A percentile compares a stretch with the other conserved stretches of the same genome.
phyloP scores from a whole-genome alignment of 768 basidiomycete species.

The Clathrus columnatus region DNA sequence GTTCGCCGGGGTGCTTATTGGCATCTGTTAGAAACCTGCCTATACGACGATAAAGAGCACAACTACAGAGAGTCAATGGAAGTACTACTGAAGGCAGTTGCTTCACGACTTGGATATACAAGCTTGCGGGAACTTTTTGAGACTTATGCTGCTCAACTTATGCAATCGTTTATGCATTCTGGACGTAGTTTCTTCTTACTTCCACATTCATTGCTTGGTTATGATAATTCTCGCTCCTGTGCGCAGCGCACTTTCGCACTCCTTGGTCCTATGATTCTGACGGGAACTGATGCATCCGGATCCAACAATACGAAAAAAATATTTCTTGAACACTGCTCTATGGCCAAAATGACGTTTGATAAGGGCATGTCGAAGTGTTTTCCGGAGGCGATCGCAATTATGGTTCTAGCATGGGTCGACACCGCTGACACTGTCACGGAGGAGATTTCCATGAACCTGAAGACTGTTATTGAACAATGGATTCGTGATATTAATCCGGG shows the following conservation, averaged over 20 bases:
- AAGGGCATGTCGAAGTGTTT: conserved; percentile 58
- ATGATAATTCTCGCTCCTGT: conserved; percentile 52
- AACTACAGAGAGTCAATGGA: conserved; percentile 31
- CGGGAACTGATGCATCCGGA: conserved; percentile 24
- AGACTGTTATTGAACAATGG: conserved; percentile 12
- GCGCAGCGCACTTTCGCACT: conserved; percentile 57
- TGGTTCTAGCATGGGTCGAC: conserved; percentile 42
- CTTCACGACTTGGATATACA: conserved; percentile 56
- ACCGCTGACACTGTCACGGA: conserved; percentile 11
- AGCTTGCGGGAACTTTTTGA: conserved; percentile 59
- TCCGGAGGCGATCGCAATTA: conserved; percentile 58
- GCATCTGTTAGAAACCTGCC: conserved; percentile 72
- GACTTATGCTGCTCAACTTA: conserved; percentile 69
- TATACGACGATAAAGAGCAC: conserved; percentile 27
- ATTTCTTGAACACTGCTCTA: conserved; percentile 57
- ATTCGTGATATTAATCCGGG: not conserved
- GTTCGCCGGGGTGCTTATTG: conserved; percentile 79
- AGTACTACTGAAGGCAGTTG: conserved; percentile 51
- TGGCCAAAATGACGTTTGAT: conserved; percentile 36
- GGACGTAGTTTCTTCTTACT: conserved; percentile 49
- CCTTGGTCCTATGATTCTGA: conserved; percentile 58
- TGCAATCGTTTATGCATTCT: conserved; percentile 50
- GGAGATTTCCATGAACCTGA: conserved; percentile 24
- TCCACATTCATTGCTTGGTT: conserved; percentile 71
- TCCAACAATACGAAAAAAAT: conserved; percentile 30